A percentile compares a stretch with the other conserved stretches of the same genome.
Conservation (phyloP, 495 filamentous ascomycete genomes). For the Neurospora sp. region DNA sequence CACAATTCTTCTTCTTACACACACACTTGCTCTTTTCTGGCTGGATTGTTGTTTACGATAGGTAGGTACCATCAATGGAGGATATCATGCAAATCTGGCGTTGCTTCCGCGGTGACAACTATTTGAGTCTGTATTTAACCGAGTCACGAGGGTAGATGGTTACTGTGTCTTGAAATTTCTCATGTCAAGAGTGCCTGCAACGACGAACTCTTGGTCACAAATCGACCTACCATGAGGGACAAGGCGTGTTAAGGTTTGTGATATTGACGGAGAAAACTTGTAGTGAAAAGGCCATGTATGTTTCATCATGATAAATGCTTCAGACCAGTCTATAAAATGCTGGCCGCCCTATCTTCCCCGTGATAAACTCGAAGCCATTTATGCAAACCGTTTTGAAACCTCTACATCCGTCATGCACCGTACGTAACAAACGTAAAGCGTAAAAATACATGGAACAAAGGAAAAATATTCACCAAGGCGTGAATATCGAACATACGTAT, state of each 20-base stretch:
- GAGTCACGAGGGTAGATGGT: no score
- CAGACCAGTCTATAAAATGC: background rate
- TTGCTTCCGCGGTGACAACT: background rate
- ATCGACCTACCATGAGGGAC: no score
- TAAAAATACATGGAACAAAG: background rate
- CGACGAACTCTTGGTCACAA: no score
- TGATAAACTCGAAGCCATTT: background rate
- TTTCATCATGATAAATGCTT: background rate
- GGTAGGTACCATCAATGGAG: background rate
- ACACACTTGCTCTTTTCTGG: background rate
- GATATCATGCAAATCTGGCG: background rate
- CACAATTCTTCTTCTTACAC: background rate
- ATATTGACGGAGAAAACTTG: no score
- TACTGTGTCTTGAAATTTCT: no score
- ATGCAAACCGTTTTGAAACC: background rate
- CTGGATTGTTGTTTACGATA: background rate
- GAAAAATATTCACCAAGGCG: background rate
- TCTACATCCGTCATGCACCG: background rate
- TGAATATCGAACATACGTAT: background rate
- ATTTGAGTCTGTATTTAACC: no score
- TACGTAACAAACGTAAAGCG: background rate
- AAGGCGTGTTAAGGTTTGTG: no score
- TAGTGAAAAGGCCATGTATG: no score
- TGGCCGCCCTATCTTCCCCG: background rate
- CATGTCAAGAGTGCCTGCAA: no score